phyloP scores from a whole-genome alignment of 176 grass and related monocot genomes.

The Carex parvula region DNA sequence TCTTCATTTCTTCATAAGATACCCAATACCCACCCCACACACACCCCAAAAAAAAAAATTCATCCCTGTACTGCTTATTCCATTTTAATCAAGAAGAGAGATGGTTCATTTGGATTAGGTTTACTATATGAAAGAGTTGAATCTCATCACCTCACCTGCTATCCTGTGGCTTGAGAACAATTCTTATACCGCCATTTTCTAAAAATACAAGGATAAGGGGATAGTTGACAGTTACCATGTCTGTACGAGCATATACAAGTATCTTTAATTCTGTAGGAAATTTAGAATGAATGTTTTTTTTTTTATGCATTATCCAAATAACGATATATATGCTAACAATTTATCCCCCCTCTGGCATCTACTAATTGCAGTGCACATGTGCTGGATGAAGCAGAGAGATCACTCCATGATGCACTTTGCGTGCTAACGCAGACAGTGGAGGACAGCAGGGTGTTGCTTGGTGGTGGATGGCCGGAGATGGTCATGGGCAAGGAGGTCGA shows the following conservation, averaged over 20 bases:
- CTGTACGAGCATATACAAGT: not conserved
- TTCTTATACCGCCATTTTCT: not conserved
- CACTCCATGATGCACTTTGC: slow-evolving; percentile 84
- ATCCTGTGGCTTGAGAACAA: not conserved
- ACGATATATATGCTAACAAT: not conserved
- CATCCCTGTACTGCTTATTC: not conserved
- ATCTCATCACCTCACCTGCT: not conserved
- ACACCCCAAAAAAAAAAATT: not conserved
- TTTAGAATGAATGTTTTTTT: not conserved
- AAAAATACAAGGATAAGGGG: not conserved
- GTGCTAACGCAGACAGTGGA: slow-evolving; percentile 91
- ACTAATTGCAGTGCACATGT: slow-evolving; percentile 66
- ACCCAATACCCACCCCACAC: not conserved
- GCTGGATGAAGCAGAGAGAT: slow-evolving; percentile 91
- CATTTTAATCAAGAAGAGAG: not conserved
- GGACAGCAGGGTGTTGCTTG: slow-evolving; percentile 75
- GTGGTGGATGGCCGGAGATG: slow-evolving; percentile 97
- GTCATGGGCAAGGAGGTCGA: slow-evolving; percentile 86
- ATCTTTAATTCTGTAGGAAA: too few relatives aligned
- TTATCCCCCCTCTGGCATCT: not conserved
- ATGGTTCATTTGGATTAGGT: not conserved
- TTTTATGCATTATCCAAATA: not conserved
- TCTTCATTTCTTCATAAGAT: not conserved
- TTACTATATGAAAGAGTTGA: not conserved
- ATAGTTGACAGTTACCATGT: not conserved